A percentile compares a stretch with the other conserved stretches of the same genome.
These are phyloP conservation scores for Melocanna baccifera DNA, from an alignment of 176 grass and related monocot genomes.

Conservation along the genomic window DNA sequence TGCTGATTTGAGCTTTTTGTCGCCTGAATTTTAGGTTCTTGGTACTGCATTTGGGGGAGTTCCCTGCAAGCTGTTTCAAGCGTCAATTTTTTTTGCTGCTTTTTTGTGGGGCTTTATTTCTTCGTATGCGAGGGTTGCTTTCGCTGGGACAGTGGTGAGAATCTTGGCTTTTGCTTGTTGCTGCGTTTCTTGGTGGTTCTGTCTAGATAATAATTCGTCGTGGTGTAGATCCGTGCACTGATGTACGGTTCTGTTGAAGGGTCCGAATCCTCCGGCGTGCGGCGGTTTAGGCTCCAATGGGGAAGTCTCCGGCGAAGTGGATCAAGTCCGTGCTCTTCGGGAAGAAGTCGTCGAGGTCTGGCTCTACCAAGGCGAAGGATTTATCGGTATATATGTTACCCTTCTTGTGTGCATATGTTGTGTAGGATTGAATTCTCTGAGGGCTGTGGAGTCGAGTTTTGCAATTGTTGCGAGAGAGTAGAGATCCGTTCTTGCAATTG, in stretches of 20 bases:
- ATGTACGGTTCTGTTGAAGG: slow-evolving; percentile 15
- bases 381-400: slow-evolving; percentile 31
- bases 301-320: slow-evolving; percentile 82
- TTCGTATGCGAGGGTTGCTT: not conserved
- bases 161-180: not conserved
- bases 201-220: not conserved
- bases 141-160: not conserved
- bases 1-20: not conserved
- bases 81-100: not conserved
- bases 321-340: slow-evolving; percentile 72
- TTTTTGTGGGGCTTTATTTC: not conserved
- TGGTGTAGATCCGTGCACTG: slow-evolving; percentile 34
- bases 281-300: slow-evolving; percentile 46
- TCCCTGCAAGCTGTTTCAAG: not conserved
- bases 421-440: not conserved
- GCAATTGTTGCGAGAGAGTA: not conserved
- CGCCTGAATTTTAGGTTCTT: not conserved
- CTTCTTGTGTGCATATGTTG: not conserved
- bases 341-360: slow-evolving; percentile 67
- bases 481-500: slow-evolving; percentile 6
- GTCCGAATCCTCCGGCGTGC: slow-evolving; percentile 4
- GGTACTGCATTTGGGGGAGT: slow-evolving; percentile 11
- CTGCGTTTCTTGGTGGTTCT: not conserved
- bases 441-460: not conserved
- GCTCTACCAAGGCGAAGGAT: slow-evolving; percentile 51